Evolutionary conservation across 208 protist species (phyloP), one percentile per base, ranked within the genome.

Genomic region (Wallacemonas collosoma): DNA sequence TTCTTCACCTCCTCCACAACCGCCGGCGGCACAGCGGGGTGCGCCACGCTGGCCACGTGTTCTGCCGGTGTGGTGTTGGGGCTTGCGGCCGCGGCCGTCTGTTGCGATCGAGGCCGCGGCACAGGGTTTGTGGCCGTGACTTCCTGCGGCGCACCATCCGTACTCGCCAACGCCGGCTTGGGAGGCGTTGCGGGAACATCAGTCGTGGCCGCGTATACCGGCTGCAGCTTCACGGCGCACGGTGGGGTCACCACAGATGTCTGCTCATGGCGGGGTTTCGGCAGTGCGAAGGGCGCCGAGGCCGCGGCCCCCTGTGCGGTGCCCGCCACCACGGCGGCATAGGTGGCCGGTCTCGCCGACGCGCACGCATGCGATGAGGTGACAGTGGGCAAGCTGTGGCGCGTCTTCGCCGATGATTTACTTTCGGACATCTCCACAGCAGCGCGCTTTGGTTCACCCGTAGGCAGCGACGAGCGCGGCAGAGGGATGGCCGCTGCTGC

Each of bases 261-360:
- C 65, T 73, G 77, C 48, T 78, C 73, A 58, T 82, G 63, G 3
- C 73, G 55, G 38, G 58, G 69, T 58, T 78, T 76, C 12, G 73
- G 73, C 35, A 82, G 35, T 0, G 64, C 40, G 58, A 78, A 78
- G 2, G 74, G 68, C 12, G 58, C 48, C 7, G 65, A 14, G 38
- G 65, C 5, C 15, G 43, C 15, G 2, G 56, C 2, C 2, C 26
- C 26, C 26, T 26, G 26, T 26, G 51, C 45, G 2, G 65, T 7
- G 51, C 39, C 17, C 1, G 73, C 7, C 40, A 67, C 50, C 50
- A 62, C n/a, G 9, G 57, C 36, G 7, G n/a, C 36, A 12, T 50
- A 50, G 8, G 45, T 50, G 45, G 45, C 45, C 8, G 45, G 45
- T 12, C 12, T 50, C 8, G 45, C 45, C 0, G 45, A 6, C 45